Base-by-base conservation (phyloP, 129 eudicot genomes). In the Flaveria sonorensis region DNA sequence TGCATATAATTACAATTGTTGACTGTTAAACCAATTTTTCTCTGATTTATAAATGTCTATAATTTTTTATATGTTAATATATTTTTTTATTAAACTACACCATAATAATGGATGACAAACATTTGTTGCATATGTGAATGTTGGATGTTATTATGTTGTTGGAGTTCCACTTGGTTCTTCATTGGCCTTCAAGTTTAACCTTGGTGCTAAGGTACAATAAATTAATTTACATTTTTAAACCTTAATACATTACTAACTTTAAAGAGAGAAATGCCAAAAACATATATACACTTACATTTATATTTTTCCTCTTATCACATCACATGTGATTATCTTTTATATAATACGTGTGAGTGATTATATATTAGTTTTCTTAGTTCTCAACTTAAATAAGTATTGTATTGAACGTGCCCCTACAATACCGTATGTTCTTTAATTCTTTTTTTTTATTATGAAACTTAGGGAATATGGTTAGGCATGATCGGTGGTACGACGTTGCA, bases 401-500 rank as follows among this genome's bases (percentile, higher is more conserved):
- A 55, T 55, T 8, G 10, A 53, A 18, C 23, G 3, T 2, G 24
- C 14, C 5, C 21, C 6, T 14, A 13, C 1, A 48, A 48, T 21
- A 2, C 20, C n/a, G 1, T 12, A 20, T 60, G 3, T 9, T 7
- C 7, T 59, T 10, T 59, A 4, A 20, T 21, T 46, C 23, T 15
- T 8, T 18, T 3, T 59, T 18, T 11, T n/a, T 4, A 13, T 45
- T 45, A 36, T 4, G 10, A 65, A 50, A 65, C 71, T 50, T 40
- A 87, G 92, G 92, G 89, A 32, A 82, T 88, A 82, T 88, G 89
- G 92, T 51, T 78, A 26, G 89, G 92, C 24, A 64, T 88, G 86
- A 48, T 85, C 0, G 89, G 84, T 14, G 92, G 92, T n/a, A 83
- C 80, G n/a, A 36, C 81, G 0, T 77, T 85, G 86, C 92, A 88